phyloP scores from a whole-genome alignment of 169 alveolate genomes.

The Plasmodium sp. region DNA sequence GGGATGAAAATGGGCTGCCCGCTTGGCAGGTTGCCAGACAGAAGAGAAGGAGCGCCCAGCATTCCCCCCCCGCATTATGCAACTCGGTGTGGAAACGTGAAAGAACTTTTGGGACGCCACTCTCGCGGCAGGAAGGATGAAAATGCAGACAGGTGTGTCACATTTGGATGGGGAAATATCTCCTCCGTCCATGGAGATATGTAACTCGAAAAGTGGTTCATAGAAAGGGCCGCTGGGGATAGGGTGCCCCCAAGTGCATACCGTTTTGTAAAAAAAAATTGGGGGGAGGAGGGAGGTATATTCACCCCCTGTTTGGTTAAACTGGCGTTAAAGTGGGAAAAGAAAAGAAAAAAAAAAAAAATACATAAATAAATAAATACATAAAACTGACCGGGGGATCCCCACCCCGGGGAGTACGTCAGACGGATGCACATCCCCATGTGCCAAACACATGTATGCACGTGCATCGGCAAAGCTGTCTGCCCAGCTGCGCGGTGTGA shows the following conservation, averaged over 20 bases:
- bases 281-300: not conserved
- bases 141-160: not conserved
- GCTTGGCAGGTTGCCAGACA: not conserved
- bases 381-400: not conserved
- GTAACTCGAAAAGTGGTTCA: not conserved
- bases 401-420: not conserved
- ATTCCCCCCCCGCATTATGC: not conserved
- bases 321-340: not conserved
- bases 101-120: not conserved
- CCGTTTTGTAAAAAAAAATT: not conserved
- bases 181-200: not conserved
- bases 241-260: not conserved
- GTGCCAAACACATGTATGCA: not conserved
- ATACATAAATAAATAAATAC: too few relatives aligned
- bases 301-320: not conserved
- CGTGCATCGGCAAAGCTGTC: not conserved
- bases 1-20: not conserved
- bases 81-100: not conserved
- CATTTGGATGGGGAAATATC: not conserved
- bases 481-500: not conserved
- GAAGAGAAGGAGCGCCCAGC: not conserved
- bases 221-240: not conserved
- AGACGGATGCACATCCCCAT: not conserved
- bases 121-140: not conserved
- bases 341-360: not conserved